Evolutionary conservation across 2,329 filamentous ascomycete species (phyloP).

Genomic region (Aspergillus ochraceus): DNA sequence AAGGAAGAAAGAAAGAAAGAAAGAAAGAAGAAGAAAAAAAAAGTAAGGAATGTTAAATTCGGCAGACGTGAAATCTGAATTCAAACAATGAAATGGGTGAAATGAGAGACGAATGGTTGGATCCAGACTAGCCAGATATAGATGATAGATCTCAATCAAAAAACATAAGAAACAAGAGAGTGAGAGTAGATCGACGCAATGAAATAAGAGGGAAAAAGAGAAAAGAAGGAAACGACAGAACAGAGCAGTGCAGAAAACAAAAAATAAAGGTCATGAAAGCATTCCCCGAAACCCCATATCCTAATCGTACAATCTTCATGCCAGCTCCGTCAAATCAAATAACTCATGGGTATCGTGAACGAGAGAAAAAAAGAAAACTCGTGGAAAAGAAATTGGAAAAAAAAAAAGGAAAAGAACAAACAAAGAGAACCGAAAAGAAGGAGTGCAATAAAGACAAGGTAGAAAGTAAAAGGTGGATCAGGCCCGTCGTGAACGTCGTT

Average conservation of each 20-base stretch:
- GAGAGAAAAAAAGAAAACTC: background rate
- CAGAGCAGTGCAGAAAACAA: background rate
- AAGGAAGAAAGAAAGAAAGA: too few species aligned
- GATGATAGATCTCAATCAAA: background rate
- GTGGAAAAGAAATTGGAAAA: background rate
- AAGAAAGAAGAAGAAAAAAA: background rate
- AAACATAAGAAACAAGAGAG: background rate
- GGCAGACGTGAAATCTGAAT: background rate
- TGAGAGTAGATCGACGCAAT: background rate
- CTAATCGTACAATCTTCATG: background rate
- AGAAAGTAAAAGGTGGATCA: background rate
- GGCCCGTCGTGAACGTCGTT: constrained; percentile 21
- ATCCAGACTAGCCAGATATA: background rate
- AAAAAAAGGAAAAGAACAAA: background rate
- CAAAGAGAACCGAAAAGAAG: background rate
- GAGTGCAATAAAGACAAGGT: background rate
- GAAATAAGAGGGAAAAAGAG: background rate
- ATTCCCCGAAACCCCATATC: background rate
- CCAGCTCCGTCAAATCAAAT: background rate
- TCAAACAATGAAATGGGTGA: background rate
- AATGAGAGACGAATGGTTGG: background rate
- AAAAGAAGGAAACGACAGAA: background rate
- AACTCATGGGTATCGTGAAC: background rate
- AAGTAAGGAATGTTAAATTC: background rate
- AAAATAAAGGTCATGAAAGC: background rate